A percentile compares a stretch with the other conserved stretches of the same genome.
These are phyloP conservation scores for Podospora didyma DNA, from an alignment of 495 filamentous ascomycete genomes.

Conservation along the genomic window DNA sequence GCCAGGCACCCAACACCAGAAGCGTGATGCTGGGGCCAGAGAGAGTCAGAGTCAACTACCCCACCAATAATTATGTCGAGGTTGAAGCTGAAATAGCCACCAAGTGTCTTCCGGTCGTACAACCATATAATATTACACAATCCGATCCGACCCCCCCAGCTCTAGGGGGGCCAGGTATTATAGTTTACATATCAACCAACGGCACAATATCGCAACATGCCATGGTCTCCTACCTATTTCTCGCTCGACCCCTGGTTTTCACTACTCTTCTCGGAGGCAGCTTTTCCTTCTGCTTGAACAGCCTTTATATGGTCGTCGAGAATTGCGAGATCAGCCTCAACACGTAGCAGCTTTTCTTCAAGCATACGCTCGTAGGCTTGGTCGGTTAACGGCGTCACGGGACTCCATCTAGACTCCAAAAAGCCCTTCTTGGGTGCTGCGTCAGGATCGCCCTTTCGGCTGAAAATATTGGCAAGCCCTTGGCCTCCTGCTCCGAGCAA, in stretches of 20 bases:
- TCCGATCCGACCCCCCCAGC: too few relatives aligned
- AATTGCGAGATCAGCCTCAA: slow-evolving; percentile 82
- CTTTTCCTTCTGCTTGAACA: slow-evolving; percentile 31
- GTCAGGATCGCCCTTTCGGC: background rate
- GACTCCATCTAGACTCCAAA: slow-evolving; percentile 71
- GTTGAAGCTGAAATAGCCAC: too few relatives aligned
- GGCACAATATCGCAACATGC: too few relatives aligned
- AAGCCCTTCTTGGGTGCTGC: slow-evolving; percentile 19
- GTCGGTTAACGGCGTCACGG: slow-evolving; percentile 69
- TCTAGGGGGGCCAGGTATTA: too few relatives aligned
- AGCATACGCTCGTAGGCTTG: slow-evolving; percentile 75
- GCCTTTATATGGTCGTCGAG: slow-evolving; percentile 77
- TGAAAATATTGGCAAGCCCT: slow-evolving; percentile 15
- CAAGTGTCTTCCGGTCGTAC: too few relatives aligned
- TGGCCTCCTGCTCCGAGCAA: slow-evolving; percentile 36
- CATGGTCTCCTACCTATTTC: too few relatives aligned
- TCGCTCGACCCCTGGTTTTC: background rate
- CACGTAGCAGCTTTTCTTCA: slow-evolving; percentile 67
- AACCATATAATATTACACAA: too few relatives aligned
- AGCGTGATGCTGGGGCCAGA: too few relatives aligned
- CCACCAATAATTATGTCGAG: too few relatives aligned
- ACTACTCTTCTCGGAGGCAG: background rate
- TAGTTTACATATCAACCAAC: too few relatives aligned
- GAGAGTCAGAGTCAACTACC: too few relatives aligned
- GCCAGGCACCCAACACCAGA: too few relatives aligned